Evolutionary conservation across 2,329 filamentous ascomycete genomes (phyloP), one percentile per base, ranked within the genome.

Genomic region (Alternaria ethzedia): DNA sequence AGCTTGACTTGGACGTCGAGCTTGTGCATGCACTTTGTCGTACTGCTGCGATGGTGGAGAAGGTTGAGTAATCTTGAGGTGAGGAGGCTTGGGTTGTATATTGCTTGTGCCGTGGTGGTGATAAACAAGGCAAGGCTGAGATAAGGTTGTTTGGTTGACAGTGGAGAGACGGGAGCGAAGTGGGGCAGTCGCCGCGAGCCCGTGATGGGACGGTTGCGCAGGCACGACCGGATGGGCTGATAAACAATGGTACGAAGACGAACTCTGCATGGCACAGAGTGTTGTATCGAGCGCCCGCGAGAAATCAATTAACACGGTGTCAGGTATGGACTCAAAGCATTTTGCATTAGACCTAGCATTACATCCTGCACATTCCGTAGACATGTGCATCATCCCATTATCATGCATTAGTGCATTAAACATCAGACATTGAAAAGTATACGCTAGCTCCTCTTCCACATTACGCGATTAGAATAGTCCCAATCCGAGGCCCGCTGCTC

Each of bases 401-500:
- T 25, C 9, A 26, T 26, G 21, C 20, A 54, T 54, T 28, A 44
- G 12, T 28, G 32, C 32, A 44, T 54, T 28, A 54, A 44, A 59
- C 61, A 57, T 64, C 28, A 57, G 55, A 61, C 32, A 60, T 58
- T 23, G 44, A 21, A 50, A 41, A 28, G n/a, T 51, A 50, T 55
- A 28, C 50, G 30, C 25, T 47, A 26, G 41, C 23, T 43, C 17
- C 28, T 6, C 17, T 44, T 15, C 20, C 15, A 17, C 17, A 20
- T 3, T 46, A 15, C 20, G 23, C 20, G 13, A 54, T 62, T 62
- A 75, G 36, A 76, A 58, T 23, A 73, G 63, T 2, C 72, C 73
- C 9, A 75, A 21, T 4, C 73, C 73, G 23, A 76, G 9, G 13
- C 71, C 73, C 7, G 70, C 72, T 15, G 71, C 73, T 20, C 74